Base-by-base conservation (phyloP, 768 basidiomycete genomes). In the Termitomyces sp. region DNA sequence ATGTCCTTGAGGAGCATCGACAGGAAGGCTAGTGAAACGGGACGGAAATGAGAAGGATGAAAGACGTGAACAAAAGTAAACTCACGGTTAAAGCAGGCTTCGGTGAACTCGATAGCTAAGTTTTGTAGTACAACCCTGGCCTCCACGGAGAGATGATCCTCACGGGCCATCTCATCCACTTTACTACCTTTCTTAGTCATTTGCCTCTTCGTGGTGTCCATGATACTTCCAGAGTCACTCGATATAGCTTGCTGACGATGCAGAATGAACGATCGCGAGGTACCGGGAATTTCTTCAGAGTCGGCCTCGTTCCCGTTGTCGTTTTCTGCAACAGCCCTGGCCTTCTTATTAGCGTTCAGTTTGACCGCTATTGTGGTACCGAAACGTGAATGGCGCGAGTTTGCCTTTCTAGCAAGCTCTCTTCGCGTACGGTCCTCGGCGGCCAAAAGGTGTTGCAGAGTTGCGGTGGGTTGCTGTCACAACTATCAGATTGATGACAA, bases 341-440 rank as follows among this genome's bases (percentile, higher is more conserved):
- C 63, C 50, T 72, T 76, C 68, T 81, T 83, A 58, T 78, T 80
- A 13, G 84, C 68, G 55, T 86, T 88, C 40, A 89, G 75, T 58
- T 78, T 82, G 50, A 99, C 87, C 20, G 88, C 74, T 59, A 98
- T 87, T 9, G 95, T 98, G 2, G 97, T 98, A 1, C 97, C 97
- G 70, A 99, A 99, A 45, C 95, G 85, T 23, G 94, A 93, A 72
- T 99, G 97, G 31, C 97, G 82, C 20, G 93, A 90, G 49, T 85
- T 72, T 16, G 77, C 71, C 35, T 73, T 73, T 45, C 83, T 78
- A 0, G 82, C 76, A 23, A 80, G 66, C 51, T 83, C 76, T 32
- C 78, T 76, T 56, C 85, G 86, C 39, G 75, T 76, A 53, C 79
- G 81, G 57, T 83, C 84, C 72, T 99, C 97, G 32, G 78, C 72